These are phyloP conservation scores for Chalaropsis ovoidea DNA, from an alignment of 2,329 filamentous ascomycete genomes.

Conservation along the genomic window DNA sequence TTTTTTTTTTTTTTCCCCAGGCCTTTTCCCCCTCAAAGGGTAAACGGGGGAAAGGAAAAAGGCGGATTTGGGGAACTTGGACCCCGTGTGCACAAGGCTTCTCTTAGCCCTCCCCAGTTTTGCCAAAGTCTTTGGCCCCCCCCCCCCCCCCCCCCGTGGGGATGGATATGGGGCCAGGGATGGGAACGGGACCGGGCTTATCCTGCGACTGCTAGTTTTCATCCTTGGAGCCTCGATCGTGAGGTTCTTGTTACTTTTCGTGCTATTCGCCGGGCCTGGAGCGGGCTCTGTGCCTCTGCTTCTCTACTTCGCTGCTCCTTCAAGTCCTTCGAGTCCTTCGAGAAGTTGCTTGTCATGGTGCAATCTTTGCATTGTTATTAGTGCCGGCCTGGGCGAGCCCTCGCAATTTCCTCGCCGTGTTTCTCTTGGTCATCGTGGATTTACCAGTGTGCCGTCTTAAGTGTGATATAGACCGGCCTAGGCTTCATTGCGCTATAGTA, in stretches of 20 bases:
- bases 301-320: too few relatives aligned
- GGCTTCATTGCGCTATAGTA: not conserved
- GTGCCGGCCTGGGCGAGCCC: not conserved
- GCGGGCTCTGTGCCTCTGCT: not conserved
- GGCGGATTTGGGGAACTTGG: not conserved
- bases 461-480: not conserved
- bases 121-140: not conserved
- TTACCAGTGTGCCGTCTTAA: not conserved
- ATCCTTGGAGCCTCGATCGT: not conserved
- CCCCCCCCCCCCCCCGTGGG: not conserved
- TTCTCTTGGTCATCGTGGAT: constrained; percentile 2
- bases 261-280: not conserved
- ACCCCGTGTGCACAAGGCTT: not conserved
- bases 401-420: not conserved
- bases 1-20: too few relatives aligned
- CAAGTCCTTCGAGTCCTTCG: not conserved
- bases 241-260: not conserved
- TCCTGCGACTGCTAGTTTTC: too few relatives aligned
- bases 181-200: too few relatives aligned
- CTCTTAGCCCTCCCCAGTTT: not conserved
- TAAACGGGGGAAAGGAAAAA: too few relatives aligned
- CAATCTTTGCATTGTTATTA: not conserved
- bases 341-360: not conserved
- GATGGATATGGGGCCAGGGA: not conserved
- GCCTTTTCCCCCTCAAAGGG: too few relatives aligned